Evolutionary conservation across 495 filamentous ascomycete species (phyloP).

Genomic region (Cercophora sp.): DNA sequence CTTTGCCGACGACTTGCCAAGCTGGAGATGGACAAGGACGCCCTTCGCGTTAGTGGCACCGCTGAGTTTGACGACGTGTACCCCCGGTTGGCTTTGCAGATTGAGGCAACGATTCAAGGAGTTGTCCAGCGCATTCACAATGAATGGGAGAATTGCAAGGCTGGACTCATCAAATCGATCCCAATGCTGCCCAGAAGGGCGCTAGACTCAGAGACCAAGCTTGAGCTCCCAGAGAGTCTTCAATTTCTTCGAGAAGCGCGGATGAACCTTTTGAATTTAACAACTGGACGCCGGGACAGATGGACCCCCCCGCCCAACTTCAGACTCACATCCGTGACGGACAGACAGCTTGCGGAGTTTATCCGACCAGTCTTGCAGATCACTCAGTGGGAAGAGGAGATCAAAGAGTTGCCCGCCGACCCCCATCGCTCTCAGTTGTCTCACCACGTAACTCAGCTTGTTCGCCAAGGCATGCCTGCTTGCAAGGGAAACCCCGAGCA

Average conservation of each 20-base stretch:
- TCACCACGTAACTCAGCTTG: constrained; percentile 28
- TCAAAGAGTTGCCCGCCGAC: not conserved
- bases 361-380: too few species aligned
- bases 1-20: constrained; percentile 60
- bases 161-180: constrained; percentile 29
- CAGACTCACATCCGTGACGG: too few species aligned
- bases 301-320: too few species aligned
- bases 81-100: not conserved
- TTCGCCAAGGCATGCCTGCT: constrained; percentile 29
- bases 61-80: not conserved
- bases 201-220: constrained; percentile 17
- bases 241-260: too few species aligned
- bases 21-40: constrained; percentile 40
- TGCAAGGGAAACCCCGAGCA: constrained; percentile 47
- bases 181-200: constrained; percentile 38
- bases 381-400: too few species aligned
- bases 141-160: constrained; percentile 31
- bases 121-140: constrained; percentile 15
- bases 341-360: too few species aligned
- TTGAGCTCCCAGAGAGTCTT: constrained; percentile 47
- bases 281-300: too few species aligned
- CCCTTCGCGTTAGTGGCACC: too few species aligned
- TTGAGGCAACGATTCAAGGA: constrained; percentile 14
- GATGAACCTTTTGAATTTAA: too few species aligned
- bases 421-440: constrained; percentile 23